A percentile compares a stretch with the other conserved stretches of the same genome.
phyloP scores from a whole-genome alignment of 176 grass and related monocot species.

The Eleusine indica region DNA sequence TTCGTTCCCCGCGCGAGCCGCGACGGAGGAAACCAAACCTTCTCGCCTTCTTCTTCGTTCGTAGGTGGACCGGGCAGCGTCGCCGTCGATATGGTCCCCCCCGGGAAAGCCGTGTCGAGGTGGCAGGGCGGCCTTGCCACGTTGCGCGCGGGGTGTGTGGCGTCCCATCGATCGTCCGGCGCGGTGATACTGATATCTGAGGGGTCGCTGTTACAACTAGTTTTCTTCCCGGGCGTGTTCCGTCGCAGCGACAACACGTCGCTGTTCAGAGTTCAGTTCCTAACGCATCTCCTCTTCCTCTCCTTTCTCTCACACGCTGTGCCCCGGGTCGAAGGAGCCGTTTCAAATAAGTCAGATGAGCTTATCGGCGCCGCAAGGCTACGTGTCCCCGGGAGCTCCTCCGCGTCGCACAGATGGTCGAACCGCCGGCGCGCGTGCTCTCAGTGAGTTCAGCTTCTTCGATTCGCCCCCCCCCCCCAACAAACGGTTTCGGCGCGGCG shows the following conservation, averaged over 20 bases:
- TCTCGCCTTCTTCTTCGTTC: no score
- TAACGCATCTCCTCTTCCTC: background rate
- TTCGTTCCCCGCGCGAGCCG: no score
- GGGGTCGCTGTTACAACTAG: background rate
- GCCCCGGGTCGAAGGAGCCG: background rate
- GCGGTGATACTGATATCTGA: background rate
- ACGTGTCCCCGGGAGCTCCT: slow-evolving; percentile 30
- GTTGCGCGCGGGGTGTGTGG: background rate
- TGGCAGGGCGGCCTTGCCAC: slow-evolving; percentile 30
- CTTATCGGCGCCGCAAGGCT: slow-evolving; percentile 14
- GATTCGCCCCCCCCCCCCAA: no score
- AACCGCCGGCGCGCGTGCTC: background rate
- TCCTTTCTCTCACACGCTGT: background rate
- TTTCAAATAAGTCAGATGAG: slow-evolving; percentile 18
- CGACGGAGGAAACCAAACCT: background rate
- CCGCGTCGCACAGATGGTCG: slow-evolving; percentile 13
- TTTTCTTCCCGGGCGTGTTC: no score
- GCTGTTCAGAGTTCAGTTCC: slow-evolving; percentile 26
- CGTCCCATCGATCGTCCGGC: no score
- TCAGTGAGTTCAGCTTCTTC: background rate
- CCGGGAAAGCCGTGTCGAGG: slow-evolving; percentile 26
- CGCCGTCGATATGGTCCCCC: background rate
- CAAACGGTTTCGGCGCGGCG: background rate
- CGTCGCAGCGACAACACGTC: background rate
- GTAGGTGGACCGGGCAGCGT: slow-evolving; percentile 20